Conservation (phyloP, 2,329 filamentous ascomycete species). For the Colletotrichum somersetense region DNA sequence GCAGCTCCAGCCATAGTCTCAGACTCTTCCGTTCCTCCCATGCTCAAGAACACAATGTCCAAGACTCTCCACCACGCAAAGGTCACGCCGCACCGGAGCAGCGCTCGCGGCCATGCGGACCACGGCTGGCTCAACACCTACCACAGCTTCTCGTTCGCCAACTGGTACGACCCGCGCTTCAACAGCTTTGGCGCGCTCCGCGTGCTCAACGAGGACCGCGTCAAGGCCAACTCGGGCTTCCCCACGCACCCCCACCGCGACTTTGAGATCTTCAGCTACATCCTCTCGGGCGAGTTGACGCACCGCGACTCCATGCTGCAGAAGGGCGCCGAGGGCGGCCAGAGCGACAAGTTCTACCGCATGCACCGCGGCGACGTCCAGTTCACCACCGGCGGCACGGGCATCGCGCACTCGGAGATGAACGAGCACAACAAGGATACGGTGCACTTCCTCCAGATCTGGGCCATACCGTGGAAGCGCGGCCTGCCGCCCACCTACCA, state of each 20-base stretch:
- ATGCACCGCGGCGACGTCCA: constrained; percentile 87
- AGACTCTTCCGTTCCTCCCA: constrained; percentile 40
- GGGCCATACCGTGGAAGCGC: constrained; percentile 82
- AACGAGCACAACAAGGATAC: constrained; percentile 79
- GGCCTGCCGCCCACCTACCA: constrained; percentile 82
- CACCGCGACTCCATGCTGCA: constrained; percentile 88
- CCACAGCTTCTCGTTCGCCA: constrained; percentile 88
- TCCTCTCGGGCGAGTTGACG: constrained; percentile 86
- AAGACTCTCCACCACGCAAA: constrained; percentile 75
- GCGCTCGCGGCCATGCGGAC: constrained; percentile 79
- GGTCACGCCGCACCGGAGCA: constrained; percentile 80
- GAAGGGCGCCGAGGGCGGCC: constrained; percentile 71
- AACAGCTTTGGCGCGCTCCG: constrained; percentile 80
- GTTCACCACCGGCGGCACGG: constrained; percentile 88
- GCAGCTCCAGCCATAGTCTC: constrained; percentile 32
- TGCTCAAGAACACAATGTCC: constrained; percentile 67
- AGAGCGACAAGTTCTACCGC: constrained; percentile 74
- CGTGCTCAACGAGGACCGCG: constrained; percentile 91
- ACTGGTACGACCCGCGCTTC: constrained; percentile 75
- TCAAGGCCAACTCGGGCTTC: constrained; percentile 80
- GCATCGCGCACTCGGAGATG: constrained; percentile 84
- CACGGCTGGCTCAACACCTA: constrained; percentile 91
- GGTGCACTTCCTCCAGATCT: constrained; percentile 90
- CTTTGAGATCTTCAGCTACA: constrained; percentile 91
- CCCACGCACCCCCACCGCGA: constrained; percentile 88